Conservation (phyloP, 306 rosid genomes). For the Spatholobus suberectus region DNA sequence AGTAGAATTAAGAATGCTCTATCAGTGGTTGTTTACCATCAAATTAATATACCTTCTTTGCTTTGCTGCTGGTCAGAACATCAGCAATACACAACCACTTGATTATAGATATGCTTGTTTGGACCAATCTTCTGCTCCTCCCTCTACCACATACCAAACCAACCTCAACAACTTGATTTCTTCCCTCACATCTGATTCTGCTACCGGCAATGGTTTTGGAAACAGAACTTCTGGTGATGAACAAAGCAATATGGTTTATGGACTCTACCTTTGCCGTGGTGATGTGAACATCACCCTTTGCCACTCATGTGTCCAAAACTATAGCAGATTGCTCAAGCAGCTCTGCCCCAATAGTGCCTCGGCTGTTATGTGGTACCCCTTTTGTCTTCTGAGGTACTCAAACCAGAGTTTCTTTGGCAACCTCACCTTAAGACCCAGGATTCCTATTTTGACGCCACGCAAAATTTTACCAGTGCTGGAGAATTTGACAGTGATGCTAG, state of each 20-base stretch:
- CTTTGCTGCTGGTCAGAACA: conserved; percentile 14
- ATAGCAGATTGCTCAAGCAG: conserved; percentile 41
- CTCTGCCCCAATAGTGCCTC: conserved; percentile 46
- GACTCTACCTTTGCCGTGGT: too few species aligned
- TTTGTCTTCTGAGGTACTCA: conserved; percentile 49
- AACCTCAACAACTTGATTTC: conserved; percentile 40
- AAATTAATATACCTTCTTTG: conserved; percentile 25
- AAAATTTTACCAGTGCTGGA: conserved; percentile 42
- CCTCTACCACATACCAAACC: conserved; percentile 41
- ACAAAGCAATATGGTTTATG: conserved; percentile 34
- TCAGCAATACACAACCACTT: conserved; percentile 8
- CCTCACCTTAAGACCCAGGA: conserved; percentile 30
- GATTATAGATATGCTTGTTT: conserved; percentile 48
- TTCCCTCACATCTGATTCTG: conserved; percentile 40
- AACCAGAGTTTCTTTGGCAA: conserved; percentile 42
- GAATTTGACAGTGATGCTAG: conserved; percentile 49
- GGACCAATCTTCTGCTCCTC: conserved; percentile 35
- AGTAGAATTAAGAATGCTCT: conserved; percentile 25
- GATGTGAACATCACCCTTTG: too few species aligned
- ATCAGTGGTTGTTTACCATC: conserved; percentile 20
- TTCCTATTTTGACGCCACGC: conserved; percentile 47
- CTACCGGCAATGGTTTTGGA: conserved; percentile 44
- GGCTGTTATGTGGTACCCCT: conserved; percentile 49
- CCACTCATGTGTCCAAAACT: conserved; percentile 49
- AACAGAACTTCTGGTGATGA: conserved; percentile 33